These are phyloP conservation scores for Aspergillus sp. DNA, from an alignment of 2,329 filamentous ascomycete genomes.

Conservation along the genomic window DNA sequence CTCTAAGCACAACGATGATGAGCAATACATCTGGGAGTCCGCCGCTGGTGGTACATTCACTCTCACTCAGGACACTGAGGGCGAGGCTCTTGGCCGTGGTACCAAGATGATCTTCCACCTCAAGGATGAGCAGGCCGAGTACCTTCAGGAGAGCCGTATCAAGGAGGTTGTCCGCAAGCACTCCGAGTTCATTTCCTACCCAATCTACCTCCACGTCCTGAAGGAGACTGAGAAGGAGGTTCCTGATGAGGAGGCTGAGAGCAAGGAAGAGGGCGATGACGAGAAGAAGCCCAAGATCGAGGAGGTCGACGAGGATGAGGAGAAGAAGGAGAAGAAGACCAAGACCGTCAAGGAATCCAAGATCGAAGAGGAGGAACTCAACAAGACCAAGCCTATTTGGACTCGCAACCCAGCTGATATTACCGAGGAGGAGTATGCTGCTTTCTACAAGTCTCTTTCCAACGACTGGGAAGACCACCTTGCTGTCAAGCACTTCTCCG, in stretches of 20 bases:
- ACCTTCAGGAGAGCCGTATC: constrained; percentile 97
- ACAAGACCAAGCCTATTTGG: constrained; percentile 99
- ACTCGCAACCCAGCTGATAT: constrained; percentile 97
- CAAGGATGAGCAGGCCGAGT: constrained; percentile 98
- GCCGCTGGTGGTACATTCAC: constrained; percentile 96
- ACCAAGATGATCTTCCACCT: constrained; percentile 98
- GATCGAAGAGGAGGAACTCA: constrained; percentile 98
- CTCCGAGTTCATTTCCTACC: constrained; percentile 99
- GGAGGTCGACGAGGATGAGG: constrained; percentile 84
- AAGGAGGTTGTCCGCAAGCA: constrained; percentile 99
- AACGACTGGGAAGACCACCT: constrained; percentile 99
- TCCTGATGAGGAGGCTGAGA: constrained; percentile 89
- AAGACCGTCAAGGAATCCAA: constrained; percentile 99
- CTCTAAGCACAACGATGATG: constrained; percentile 99
- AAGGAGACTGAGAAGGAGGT: constrained; percentile 99
- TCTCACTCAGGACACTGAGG: constrained; percentile 85
- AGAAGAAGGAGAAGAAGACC: constrained; percentile 90
- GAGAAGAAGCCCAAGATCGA: constrained; percentile 97
- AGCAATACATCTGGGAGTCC: constrained; percentile 99
- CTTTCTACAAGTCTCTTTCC: constrained; percentile 99
- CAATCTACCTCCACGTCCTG: constrained; percentile 98
- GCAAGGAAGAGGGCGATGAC: constrained; percentile 67
- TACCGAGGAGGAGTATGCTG: constrained; percentile 90
- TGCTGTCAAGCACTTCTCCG: constrained; percentile 99
- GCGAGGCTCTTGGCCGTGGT: constrained; percentile 86